phyloP scores from a whole-genome alignment of 2,329 filamentous ascomycete genomes.

The Aspergillus udagawae region DNA sequence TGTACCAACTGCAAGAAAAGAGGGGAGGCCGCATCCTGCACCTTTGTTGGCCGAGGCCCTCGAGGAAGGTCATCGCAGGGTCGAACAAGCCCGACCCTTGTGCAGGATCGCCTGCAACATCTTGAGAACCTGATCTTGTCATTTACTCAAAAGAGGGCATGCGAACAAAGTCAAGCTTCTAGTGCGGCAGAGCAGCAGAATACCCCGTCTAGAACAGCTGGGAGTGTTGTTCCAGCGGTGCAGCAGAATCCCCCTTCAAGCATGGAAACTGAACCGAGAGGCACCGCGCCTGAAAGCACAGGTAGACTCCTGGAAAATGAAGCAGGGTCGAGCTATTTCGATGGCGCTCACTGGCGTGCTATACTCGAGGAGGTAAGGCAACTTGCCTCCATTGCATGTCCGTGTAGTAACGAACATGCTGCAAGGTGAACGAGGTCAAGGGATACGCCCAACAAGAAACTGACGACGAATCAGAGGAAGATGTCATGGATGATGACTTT shows the following conservation, averaged over 20 bases:
- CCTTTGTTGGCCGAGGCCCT: conserved; percentile 34
- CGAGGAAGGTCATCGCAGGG: conserved; percentile 25
- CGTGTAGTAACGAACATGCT: background rate
- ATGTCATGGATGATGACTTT: conserved; percentile 16
- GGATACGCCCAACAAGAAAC: conserved; percentile 23
- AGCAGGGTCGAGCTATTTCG: conserved; percentile 32
- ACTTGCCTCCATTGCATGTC: background rate
- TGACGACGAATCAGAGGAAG: conserved; percentile 21
- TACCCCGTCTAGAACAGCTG: background rate
- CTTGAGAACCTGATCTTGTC: conserved; percentile 35
- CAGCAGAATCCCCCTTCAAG: conserved; percentile 9
- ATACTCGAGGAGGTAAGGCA: conserved; percentile 33
- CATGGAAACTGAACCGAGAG: conserved; percentile 8
- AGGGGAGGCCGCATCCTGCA: conserved; percentile 28
- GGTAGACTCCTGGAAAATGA: conserved; percentile 30
- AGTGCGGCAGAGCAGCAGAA: background rate
- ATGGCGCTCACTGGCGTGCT: conserved; percentile 34
- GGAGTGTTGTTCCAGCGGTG: background rate
- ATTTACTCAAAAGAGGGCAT: conserved; percentile 26
- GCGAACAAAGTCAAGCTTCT: conserved; percentile 4
- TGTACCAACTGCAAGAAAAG: conserved; percentile 33
- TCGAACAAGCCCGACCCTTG: conserved; percentile 23
- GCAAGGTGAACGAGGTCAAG: conserved; percentile 32
- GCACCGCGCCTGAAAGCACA: conserved; percentile 16
- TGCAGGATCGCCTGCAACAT: conserved; percentile 35